phyloP scores from a whole-genome alignment of 768 basidiomycete species.

The Tricholoma hemisulphureum region DNA sequence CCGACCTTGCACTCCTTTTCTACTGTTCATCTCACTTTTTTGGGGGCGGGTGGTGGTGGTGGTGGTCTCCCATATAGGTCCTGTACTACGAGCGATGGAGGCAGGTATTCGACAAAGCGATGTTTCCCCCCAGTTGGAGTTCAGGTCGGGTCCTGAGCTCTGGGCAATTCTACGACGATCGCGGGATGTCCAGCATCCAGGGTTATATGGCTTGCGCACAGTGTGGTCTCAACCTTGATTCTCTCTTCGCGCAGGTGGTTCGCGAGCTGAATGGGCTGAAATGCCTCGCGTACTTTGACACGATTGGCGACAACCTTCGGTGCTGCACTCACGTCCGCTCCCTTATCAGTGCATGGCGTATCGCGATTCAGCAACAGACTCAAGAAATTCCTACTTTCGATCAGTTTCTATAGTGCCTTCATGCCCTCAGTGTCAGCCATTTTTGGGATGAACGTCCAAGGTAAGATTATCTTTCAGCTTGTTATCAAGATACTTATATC shows the following conservation, averaged over 20 bases:
- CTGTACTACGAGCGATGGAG: background rate
- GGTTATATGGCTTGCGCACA: background rate
- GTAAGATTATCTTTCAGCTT: too few relatives aligned
- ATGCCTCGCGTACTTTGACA: background rate
- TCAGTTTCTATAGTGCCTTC: background rate
- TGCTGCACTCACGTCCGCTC: background rate
- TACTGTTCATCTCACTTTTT: background rate
- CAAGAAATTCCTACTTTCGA: background rate
- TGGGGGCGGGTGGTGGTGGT: too few relatives aligned
- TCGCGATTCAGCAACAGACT: background rate
- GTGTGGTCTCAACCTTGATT: background rate
- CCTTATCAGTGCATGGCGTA: background rate
- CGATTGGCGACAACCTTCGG: background rate
- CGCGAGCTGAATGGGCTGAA: background rate
- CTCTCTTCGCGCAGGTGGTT: background rate
- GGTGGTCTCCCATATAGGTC: background rate
- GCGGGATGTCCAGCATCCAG: background rate
- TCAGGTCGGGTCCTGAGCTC: background rate
- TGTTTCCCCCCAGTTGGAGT: background rate
- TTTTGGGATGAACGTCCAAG: too few relatives aligned
- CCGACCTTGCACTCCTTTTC: too few relatives aligned
- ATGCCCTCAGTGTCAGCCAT: too few relatives aligned
- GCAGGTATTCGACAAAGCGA: background rate
- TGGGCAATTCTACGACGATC: background rate
- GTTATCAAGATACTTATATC: too few relatives aligned